Percentiles rank a stretch among this genome's conserved stretches.
These are phyloP conservation scores for Tilletia horrida DNA, from an alignment of 1,284 basidiomycete species.

Conservation along the genomic window DNA sequence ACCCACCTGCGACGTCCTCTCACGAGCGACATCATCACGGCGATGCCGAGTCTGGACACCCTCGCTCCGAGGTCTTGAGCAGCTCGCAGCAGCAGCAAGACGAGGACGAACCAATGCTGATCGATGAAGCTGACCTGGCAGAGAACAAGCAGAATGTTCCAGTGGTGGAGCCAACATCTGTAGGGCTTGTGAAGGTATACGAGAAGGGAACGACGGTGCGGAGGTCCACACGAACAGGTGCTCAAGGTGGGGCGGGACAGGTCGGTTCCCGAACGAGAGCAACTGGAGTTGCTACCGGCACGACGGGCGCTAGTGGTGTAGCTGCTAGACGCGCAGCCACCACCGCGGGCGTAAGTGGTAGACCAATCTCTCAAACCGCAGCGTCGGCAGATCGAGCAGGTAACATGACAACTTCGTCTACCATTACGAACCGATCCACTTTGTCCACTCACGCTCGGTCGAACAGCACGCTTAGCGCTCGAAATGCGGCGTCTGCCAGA, in stretches of 20 bases:
- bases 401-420: too few species aligned
- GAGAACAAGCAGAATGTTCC: slow-evolving; percentile 3
- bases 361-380: not conserved
- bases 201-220: not conserved
- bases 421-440: too few species aligned
- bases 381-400: not conserved
- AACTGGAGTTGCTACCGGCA: not conserved
- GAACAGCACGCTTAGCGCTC: too few species aligned
- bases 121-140: slow-evolving; percentile 1
- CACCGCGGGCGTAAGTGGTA: not conserved
- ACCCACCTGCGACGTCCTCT: too few species aligned
- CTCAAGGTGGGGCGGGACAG: not conserved
- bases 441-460: too few species aligned
- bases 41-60: too few species aligned
- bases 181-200: not conserved
- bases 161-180: not conserved
- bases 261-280: not conserved
- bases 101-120: slow-evolving; percentile 4
- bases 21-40: too few species aligned
- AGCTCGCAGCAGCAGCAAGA: too few species aligned
- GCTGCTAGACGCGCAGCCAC: slow-evolving; percentile 2
- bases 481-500: too few species aligned
- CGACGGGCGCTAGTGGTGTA: not conserved
- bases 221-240: not conserved
- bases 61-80: too few species aligned